Base-by-base conservation (phyloP, 371 early-diverging fungal genomes). In the Rhizomucor pusillus region DNA sequence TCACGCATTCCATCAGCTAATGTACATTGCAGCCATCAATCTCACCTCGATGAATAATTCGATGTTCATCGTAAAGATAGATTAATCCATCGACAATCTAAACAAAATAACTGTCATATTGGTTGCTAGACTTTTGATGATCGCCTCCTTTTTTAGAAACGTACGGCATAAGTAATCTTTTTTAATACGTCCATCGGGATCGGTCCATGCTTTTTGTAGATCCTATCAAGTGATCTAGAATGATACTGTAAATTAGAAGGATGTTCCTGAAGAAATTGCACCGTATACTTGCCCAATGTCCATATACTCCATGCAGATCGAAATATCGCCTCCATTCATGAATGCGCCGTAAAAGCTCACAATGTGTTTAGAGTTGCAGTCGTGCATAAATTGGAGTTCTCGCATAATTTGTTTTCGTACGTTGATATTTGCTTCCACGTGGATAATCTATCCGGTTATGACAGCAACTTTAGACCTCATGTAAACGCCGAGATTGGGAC, bases 261-360 rank as follows among this genome's bases (percentile, higher is more conserved):
- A 12, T 24, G 35, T 40, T 52, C 36, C 37, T 35, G 34, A 34
- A 20, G 13, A 47, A 22, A 9, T 23, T 19, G 20, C 6, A 48
- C 43, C 43, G 39, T 34, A 51, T n/a, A n/a, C 49, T 64, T 81
- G 84, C 80, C 91, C 91, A 54, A 81, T 69, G 60, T 90, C 89
- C 92, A 94, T 92, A 68, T 84, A 91, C 68, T 93, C 95, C 92
- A 94, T 91, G 79, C 92, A 92, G 56, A 93, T 90, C 24, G 88
- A 90, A 55, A 94, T 85, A 71, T 90, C 89, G 12, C 84, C 82
- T 13, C 89, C 90, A 59, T 84, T 79, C 68, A 87, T 78, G 62
- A 87, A 94, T 19, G 94, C 92, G 25, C 94, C 94, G 65, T 89
- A 92, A 60, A 90, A 93, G 20, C 87, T 83, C n/a, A 94, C 91